Base-by-base conservation (phyloP, 371 early-diverging fungal genomes). In the Blyttiomyces sp. region DNA sequence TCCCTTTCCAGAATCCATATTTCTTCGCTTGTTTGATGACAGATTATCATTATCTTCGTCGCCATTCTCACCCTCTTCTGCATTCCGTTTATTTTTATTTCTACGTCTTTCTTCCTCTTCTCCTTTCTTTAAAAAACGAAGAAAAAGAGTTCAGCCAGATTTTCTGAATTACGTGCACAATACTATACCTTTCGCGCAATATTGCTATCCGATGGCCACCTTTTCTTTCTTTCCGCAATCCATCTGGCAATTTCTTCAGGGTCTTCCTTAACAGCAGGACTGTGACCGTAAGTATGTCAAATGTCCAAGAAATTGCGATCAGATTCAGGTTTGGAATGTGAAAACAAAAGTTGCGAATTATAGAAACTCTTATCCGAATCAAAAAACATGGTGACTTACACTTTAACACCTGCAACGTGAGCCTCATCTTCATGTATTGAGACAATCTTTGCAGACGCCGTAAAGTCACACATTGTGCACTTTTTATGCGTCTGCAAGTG, bases 391-490 rank as follows among this genome's bases (percentile, higher is more conserved):
- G n/a, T 95, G 92, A 0, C 90, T 91, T 72, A 96, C 98, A 4
- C 96, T 93, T 2, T 96, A 98, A 71, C 89, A 90, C 32, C 39
- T 39, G 11, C n/a, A n/a, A 11, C n/a, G 39, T 39, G 39, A 11
- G 39, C 39, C 39, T 39, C 39, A 11, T 39, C 39, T 39, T 39
- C 39, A n/a, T 39, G 39, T n/a, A 39, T 11, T 13, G 39, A 13
- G n/a, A 39, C 39, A n/a, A 39, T 39, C 13, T 11, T 13, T n/a
- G 11, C 39, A 13, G 11, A 11, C 11, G 39, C 39, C 13, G 39
- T 39, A 39, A 39, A 39, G 39, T 39, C 39, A n/a, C 39, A 39
- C 39, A 13, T n/a, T 13, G 39, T 13, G 39, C 39, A 39, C n/a
- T n/a, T 11, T n/a, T 13, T n/a, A n/a, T 39, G 39, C 39, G 39